Base-by-base conservation (phyloP, 1,284 basidiomycete species). In the Butyriboletus appendiculatus region DNA sequence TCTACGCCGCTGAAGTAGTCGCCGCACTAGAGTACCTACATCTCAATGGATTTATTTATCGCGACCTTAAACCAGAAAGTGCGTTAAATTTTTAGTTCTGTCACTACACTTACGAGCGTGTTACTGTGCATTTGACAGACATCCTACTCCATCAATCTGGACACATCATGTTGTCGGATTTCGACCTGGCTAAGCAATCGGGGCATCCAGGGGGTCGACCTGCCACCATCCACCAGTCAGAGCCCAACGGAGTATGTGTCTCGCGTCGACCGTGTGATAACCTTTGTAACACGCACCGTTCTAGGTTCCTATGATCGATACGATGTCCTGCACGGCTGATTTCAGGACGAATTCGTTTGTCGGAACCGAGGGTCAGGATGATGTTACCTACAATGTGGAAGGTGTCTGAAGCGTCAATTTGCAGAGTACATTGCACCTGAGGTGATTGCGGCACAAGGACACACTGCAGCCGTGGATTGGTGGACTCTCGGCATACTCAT, bases 11-110 rank as follows among this genome's bases (percentile, higher is more conserved):
- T 59, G 97, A 99, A 76, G 97, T 99, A 45, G 92, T 94, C 50
- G 96, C 97, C 40, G 97, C 97, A 26, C 77, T 99, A 65, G 97
- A 99, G 76, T 99, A 99, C 71, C 80, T 99, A 35, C 97, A 99
- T 80, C 82, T 98, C 56, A 98, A 98, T 85, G 97, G 97, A 33
- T 99, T 97, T 78, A 98, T 99, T 65, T 99, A 99, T 76, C 88
- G 97, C 48, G 97, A 99, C 79, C 84, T 99, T 50, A 99, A 99
- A 75, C 97, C 97, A 32, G 97, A 99, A 78, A 99, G 95, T 98
- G 75, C 67, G 94, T 84, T 34, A 33, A 26, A 20, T 48, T 24
- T 54, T 38, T 50, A 44, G 26, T 47, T 28, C 9, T 30, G 34
- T 53, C 24, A 14, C 8, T 20, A 26, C 39, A 28, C 45, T 58